These are phyloP conservation scores for Mallotus nudiflorus DNA, from an alignment of 345 rosid species.

Conservation along the genomic window DNA sequence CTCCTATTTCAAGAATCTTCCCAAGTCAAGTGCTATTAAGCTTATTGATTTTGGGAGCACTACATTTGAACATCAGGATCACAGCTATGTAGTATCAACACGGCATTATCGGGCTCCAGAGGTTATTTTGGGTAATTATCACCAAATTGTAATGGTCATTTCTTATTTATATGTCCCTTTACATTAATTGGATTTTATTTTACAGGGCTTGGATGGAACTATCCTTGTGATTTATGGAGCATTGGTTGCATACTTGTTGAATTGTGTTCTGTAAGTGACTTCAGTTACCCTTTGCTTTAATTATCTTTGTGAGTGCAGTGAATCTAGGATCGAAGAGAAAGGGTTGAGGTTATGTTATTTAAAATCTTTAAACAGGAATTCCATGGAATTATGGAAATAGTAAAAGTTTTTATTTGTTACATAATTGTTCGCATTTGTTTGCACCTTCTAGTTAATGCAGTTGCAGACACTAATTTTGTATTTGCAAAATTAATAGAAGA, in stretches of 20 bases:
- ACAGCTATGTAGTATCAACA: constrained; percentile 76
- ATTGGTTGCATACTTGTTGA: constrained; percentile 80
- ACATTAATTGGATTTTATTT: constrained; percentile 8
- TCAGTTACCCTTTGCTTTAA: background rate
- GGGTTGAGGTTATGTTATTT: background rate
- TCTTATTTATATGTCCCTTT: constrained; percentile 3
- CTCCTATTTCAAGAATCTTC: constrained; percentile 69
- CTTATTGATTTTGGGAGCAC: constrained; percentile 89
- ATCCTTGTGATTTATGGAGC: constrained; percentile 84
- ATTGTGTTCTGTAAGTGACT: constrained; percentile 66
- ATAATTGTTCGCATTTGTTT: background rate
- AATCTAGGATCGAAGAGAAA: background rate
- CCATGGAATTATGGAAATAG: background rate
- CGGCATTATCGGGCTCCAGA: constrained; percentile 87
- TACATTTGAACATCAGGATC: constrained; percentile 79
- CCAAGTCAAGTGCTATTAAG: constrained; percentile 84
- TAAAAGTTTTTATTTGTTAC: background rate
- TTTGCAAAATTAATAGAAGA: background rate
- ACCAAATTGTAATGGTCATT: background rate
- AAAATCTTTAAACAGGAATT: background rate
- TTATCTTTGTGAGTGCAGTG: background rate
- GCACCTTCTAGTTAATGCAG: background rate
- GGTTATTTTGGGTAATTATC: constrained; percentile 62
- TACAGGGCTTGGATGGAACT: constrained; percentile 80
- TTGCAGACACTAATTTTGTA: background rate